Evolutionary conservation across 1,139 yeast genomes (phyloP), one percentile per base, ranked within the genome.

Genomic region (Magnusiomyces sp.): DNA sequence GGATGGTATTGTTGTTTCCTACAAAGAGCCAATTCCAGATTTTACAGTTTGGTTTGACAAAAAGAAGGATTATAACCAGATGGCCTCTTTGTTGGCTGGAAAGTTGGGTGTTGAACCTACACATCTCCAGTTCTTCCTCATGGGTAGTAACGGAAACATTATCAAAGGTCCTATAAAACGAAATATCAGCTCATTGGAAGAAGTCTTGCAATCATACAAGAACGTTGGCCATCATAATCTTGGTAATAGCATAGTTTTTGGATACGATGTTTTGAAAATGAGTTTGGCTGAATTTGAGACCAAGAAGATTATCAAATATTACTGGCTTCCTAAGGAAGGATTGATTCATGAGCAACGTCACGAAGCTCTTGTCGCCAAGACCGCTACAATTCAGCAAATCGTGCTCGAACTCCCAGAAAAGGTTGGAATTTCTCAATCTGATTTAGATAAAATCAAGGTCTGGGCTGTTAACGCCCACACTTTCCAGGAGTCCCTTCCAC

Each of bases 281-380:
- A 80, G 90, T 5, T 70, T 92, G 53, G 75, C 71, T 38, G 95
- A 89, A 55, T 76, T 83, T 59, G 98, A 94, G 65, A 80, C 77
- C 56, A 77, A 88, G 79, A 78, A 79, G 54, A 67, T 79, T 7
- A 68, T 90, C 39, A 78, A 75, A 53, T 55, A 70, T 14, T 55
- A 52, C n/a, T 68, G 65, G 60, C 55, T 65, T 49, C 38, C 45
- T 17, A 61, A 65, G 0, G 66, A 66, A 10, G 71, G 71, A 4
- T 53, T 67, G 10, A 56, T 61, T 7, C 66, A 61, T 57, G 85
- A 75, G 58, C 90, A 83, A 55, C 73, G 75, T 44, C 77, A 76
- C 60, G 95, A 87, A 50, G 74, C 89, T 48, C 73, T 84, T 56
- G 78, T 89, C 19, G 80, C 90, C 2, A 77, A 74, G 56, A 71